Conservation (phyloP, 2,329 filamentous ascomycete species). For the Aspergillus carbonarius region DNA sequence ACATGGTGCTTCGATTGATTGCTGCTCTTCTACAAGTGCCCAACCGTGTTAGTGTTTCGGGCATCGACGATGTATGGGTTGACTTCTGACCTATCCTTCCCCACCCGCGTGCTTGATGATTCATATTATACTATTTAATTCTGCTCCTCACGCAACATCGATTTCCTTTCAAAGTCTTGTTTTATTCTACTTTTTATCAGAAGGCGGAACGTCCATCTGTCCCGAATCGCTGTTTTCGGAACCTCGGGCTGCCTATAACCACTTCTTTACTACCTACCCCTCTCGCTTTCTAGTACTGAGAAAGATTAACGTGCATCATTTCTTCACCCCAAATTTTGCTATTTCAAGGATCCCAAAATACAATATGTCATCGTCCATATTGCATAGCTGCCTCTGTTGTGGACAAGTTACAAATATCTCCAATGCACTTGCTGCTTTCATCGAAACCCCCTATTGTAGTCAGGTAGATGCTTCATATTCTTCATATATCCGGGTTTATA, state of each 20-base stretch:
- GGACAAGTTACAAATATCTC: conserved; percentile 39
- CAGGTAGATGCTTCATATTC: conserved; percentile 36
- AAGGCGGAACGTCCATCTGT: background rate
- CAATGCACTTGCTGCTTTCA: conserved; percentile 35
- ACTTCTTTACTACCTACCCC: background rate
- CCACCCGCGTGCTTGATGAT: background rate
- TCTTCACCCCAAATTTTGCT: background rate
- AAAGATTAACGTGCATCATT: background rate
- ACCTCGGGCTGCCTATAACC: background rate
- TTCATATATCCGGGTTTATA: conserved; percentile 9
- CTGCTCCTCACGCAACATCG: background rate
- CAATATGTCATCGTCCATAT: conserved; percentile 38
- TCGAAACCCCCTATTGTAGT: conserved; percentile 40
- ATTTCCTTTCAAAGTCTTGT: background rate
- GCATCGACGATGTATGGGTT: background rate
- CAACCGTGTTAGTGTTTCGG: background rate
- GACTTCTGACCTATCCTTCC: background rate
- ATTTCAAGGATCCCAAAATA: background rate
- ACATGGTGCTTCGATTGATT: background rate
- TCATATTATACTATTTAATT: background rate
- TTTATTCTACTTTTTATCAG: background rate
- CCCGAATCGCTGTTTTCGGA: background rate
- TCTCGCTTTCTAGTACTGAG: background rate
- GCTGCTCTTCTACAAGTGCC: background rate
- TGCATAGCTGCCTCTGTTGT: conserved; percentile 42